phyloP scores from a whole-genome alignment of 2,329 filamentous ascomycete species.

The Simplicillium aogashimaense region DNA sequence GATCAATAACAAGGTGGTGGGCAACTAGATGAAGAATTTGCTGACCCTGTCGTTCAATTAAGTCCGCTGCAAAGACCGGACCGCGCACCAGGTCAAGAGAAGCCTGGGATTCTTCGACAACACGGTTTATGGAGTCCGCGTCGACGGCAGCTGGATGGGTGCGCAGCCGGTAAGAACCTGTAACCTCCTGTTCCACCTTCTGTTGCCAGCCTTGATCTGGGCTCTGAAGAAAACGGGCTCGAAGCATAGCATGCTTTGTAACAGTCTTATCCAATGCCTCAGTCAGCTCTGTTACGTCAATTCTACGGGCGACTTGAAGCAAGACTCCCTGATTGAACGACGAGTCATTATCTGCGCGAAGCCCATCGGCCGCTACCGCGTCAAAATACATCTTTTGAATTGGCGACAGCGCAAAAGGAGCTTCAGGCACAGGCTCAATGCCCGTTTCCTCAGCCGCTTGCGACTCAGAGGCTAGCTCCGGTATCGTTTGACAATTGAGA shows the following conservation, averaged over 20 bases:
- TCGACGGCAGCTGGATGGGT: not conserved
- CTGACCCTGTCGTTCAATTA: slow-evolving; percentile 1
- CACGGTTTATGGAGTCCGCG: not conserved
- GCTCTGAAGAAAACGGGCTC: slow-evolving; percentile 1
- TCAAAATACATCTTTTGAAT: slow-evolving; percentile 1
- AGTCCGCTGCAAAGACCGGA: not conserved
- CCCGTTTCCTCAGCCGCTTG: not conserved
- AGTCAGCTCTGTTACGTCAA: not conserved
- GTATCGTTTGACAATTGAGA: slow-evolving; percentile 10
- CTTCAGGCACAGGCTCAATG: slow-evolving; percentile 8
- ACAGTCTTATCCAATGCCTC: not conserved
- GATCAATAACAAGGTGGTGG: slow-evolving; percentile 18
- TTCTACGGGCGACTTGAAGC: not conserved
- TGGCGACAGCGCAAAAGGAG: slow-evolving; percentile 6
- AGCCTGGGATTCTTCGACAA: not conserved
- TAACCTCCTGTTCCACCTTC: not conserved
- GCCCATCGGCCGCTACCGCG: not conserved
- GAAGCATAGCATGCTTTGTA: slow-evolving; percentile 3
- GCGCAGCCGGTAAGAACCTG: not conserved
- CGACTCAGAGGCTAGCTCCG: slow-evolving; percentile 7
- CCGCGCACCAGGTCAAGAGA: not conserved
- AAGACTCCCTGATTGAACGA: slow-evolving; percentile 8
- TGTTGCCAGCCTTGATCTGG: not conserved
- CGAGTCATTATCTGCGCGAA: slow-evolving; percentile 7
- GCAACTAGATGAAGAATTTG: slow-evolving; percentile 1